These are phyloP conservation scores for Vaccinium corymbosum DNA, from an alignment of 148 eudicot genomes.

Conservation along the genomic window DNA sequence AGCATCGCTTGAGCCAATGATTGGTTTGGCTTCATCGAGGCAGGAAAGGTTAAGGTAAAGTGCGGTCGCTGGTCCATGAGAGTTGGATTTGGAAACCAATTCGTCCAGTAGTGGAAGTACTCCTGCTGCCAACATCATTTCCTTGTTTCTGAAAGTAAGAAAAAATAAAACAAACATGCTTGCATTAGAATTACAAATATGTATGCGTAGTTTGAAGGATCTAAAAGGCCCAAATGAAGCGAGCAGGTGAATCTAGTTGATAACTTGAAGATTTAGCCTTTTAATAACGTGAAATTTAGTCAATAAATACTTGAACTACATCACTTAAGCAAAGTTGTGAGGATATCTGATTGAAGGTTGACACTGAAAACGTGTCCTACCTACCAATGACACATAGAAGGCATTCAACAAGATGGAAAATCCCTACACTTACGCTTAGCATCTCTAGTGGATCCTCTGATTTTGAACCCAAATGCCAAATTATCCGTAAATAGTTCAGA, in stretches of 20 bases:
- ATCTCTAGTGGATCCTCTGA: neutral
- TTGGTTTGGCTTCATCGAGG: constrained; percentile 83
- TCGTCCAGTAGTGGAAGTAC: constrained; percentile 58
- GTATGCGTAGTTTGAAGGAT: neutral
- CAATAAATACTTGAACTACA: neutral
- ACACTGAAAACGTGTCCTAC: neutral
- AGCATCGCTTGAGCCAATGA: constrained; percentile 65
- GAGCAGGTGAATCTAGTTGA: neutral
- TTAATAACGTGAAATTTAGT: neutral
- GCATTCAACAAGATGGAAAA: neutral
- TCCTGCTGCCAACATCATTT: constrained; percentile 74
- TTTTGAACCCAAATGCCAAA: neutral
- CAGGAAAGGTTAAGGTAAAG: constrained; percentile 84
- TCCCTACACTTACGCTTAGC: neutral
- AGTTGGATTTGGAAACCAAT: constrained; percentile 49
- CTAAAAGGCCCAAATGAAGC: constrained; percentile 1
- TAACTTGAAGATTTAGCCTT: neutral
- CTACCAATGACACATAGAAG: neutral
- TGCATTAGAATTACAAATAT: neutral
- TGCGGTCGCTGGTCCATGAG: constrained; percentile 67
- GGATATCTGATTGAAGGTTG: neutral
- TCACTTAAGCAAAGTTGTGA: neutral
- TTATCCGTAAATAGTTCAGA: neutral
- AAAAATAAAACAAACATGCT: neutral
- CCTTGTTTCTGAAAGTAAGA: constrained; percentile 71